phyloP scores from a whole-genome alignment of 345 rosid species.

The Hibiscus trionum region DNA sequence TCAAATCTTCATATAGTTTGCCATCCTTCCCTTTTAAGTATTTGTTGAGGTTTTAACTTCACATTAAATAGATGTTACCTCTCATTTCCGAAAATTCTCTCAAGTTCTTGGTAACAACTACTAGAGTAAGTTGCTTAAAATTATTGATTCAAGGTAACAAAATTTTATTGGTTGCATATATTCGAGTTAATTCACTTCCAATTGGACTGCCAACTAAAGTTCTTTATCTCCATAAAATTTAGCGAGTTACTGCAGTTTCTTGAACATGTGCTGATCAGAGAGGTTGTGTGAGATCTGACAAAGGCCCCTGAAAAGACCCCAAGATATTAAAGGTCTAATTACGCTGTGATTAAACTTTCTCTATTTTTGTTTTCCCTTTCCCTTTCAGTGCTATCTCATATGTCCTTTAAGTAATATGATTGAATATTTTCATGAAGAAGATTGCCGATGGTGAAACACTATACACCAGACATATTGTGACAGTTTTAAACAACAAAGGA shows the following conservation, averaged over 20 bases:
- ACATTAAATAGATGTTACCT: background rate
- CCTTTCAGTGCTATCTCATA: too few species aligned
- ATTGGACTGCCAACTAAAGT: background rate
- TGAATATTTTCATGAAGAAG: too few species aligned
- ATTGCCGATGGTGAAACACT: too few species aligned
- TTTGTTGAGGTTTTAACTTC: background rate
- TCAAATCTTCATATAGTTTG: background rate
- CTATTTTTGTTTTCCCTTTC: too few species aligned
- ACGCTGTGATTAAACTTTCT: background rate
- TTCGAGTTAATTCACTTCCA: background rate
- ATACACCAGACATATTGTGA: too few species aligned
- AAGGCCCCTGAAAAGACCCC: too few species aligned
- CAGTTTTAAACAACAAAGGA: too few species aligned
- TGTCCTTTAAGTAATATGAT: too few species aligned
- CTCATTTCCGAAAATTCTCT: constrained; percentile 12
- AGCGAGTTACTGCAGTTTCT: constrained; percentile 25
- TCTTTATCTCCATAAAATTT: constrained; percentile 11
- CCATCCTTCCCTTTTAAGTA: background rate
- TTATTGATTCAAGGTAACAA: constrained; percentile 75
- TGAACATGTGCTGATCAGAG: too few species aligned
- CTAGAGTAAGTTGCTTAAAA: constrained; percentile 74
- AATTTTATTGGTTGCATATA: background rate
- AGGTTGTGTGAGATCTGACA: too few species aligned
- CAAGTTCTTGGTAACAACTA: constrained; percentile 91
- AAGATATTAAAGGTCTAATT: background rate